Conservation (phyloP, 768 basidiomycete genomes). For the Panaeolus papilionaceus region DNA sequence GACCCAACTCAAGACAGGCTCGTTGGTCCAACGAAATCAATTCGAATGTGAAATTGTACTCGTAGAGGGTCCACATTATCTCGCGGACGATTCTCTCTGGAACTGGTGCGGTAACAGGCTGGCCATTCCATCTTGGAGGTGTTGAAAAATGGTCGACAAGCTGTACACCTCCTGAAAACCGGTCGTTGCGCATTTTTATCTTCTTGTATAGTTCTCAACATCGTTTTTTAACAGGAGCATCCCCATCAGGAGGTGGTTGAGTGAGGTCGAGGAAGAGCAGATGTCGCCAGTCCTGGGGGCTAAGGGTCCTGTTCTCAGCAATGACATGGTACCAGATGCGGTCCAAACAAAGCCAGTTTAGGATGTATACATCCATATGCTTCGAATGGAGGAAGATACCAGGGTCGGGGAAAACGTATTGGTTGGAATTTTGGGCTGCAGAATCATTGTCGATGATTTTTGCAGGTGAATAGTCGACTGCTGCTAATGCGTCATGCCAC, state of each 20-base stretch:
- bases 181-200: not conserved
- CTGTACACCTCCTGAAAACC: not conserved
- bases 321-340: not conserved
- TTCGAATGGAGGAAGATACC: conserved; percentile 3
- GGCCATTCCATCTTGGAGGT: not conserved
- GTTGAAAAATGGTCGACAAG: not conserved
- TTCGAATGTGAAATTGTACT: conserved; percentile 12
- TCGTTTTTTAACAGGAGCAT: not conserved
- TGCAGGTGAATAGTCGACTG: conserved; percentile 10
- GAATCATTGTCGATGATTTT: not conserved
- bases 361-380: not conserved
- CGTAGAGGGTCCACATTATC: conserved; percentile 16
- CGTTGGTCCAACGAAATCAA: conserved; percentile 10
- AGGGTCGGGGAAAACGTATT: conserved; percentile 18
- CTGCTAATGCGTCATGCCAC: not conserved
- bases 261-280: not conserved
- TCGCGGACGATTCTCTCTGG: not conserved
- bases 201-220: not conserved
- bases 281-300: not conserved
- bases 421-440: not conserved
- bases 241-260: not conserved
- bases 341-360: not conserved
- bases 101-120: not conserved
- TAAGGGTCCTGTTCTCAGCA: not conserved
- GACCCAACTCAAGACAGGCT: not conserved